Conservation (phyloP, 805 yeast species). For the Candida jianshihensis region DNA sequence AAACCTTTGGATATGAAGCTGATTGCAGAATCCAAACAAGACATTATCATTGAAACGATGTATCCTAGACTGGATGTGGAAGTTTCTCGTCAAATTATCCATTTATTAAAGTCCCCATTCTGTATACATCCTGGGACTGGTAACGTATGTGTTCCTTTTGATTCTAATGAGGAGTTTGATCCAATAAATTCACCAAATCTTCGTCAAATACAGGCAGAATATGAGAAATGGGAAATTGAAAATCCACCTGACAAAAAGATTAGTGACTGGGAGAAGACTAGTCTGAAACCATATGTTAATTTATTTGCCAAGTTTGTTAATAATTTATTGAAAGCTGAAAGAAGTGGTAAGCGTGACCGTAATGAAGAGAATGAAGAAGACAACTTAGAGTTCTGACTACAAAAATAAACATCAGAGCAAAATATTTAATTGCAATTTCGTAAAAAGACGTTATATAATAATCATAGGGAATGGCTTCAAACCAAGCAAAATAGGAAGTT, state of each 20-base stretch:
- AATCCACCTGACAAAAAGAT: conserved; percentile 15
- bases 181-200: conserved; percentile 80
- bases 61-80: conserved; percentile 93
- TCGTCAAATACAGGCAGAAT: conserved; percentile 53
- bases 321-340: conserved; percentile 49
- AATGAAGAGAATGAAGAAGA: conserved; percentile 27
- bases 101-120: conserved; percentile 91
- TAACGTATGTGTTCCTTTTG: conserved; percentile 85
- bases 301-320: conserved; percentile 58
- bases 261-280: conserved; percentile 53
- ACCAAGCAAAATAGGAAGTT: conserved; percentile 6
- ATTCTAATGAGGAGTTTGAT: conserved; percentile 46
- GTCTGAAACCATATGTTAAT: conserved; percentile 64
- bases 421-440: too few relatives aligned
- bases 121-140: conserved; percentile 97
- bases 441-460: too few relatives aligned
- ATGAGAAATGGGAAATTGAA: conserved; percentile 41
- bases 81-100: conserved; percentile 84
- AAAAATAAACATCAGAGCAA: too few relatives aligned
- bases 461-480: too few relatives aligned
- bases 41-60: conserved; percentile 68
- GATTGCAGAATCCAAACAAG: conserved; percentile 70
- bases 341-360: conserved; percentile 33
- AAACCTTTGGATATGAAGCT: conserved; percentile 39
- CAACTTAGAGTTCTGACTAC: conserved; percentile 10